phyloP scores from a whole-genome alignment of 2,329 filamentous ascomycete species.

The Stemphylium beticola region DNA sequence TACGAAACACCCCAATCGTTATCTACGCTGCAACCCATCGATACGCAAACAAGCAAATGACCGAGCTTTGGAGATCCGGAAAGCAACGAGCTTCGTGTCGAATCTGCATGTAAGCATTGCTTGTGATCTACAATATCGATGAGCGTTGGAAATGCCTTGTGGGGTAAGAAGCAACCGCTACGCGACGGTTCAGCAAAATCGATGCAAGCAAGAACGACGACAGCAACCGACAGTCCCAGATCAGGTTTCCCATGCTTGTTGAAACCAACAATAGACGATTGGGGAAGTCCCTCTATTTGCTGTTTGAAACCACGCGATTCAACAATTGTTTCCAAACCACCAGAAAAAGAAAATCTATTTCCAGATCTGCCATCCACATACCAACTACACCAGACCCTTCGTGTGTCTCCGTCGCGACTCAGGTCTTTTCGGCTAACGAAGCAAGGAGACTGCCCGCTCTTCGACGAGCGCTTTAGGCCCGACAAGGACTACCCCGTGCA shows the following conservation, averaged over 20 bases:
- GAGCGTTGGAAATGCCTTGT: not conserved
- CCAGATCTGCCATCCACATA: not conserved
- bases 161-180: no score
- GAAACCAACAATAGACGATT: not conserved
- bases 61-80: not conserved
- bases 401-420: not conserved
- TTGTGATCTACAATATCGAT: not conserved
- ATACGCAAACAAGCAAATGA: not conserved
- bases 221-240: no score
- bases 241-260: no score
- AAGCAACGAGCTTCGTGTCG: not conserved
- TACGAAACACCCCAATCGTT: conserved; percentile 4
- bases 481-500: conserved; percentile 1
- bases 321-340: not conserved
- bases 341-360: not conserved
- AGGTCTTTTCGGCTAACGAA: not conserved
- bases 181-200: not conserved
- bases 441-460: not conserved
- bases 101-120: not conserved
- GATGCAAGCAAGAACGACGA: no score
- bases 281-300: not conserved
- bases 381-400: not conserved
- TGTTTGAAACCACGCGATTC: not conserved
- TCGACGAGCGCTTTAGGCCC: no score
- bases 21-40: not conserved